These are phyloP conservation scores for Lactarius akahatsu DNA, from an alignment of 768 basidiomycete genomes.

Conservation along the genomic window DNA sequence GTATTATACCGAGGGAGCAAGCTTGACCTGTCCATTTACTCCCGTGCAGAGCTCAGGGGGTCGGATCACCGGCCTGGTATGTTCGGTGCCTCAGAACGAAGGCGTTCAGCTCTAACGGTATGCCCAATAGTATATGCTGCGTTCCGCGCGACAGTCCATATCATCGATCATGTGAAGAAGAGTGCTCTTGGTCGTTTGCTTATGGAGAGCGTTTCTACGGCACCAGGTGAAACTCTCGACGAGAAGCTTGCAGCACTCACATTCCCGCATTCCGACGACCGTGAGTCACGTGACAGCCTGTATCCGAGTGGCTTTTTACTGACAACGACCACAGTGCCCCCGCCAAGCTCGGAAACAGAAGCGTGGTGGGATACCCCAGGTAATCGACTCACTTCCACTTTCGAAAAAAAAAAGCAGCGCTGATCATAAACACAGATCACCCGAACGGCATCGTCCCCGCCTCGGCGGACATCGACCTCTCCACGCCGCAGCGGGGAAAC, in stretches of 20 bases:
- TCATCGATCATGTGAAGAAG: conserved; percentile 76
- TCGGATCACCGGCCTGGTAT: conserved; percentile 95
- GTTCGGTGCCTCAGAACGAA: conserved; percentile 16
- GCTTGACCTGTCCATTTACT: conserved; percentile 76
- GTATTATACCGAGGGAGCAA: conserved; percentile 76
- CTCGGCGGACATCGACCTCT: conserved; percentile 37
- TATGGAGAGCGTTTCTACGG: conserved; percentile 61
- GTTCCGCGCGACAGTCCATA: conserved; percentile 73
- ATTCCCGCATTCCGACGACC: conserved; percentile 46
- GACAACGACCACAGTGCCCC: conserved; percentile 57
- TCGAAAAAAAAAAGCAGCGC: neutral
- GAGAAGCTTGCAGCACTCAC: conserved; percentile 65
- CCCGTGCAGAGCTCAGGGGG: conserved; percentile 78
- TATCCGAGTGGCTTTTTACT: conserved; percentile 6
- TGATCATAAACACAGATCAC: conserved; percentile 43
- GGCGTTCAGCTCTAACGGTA: neutral
- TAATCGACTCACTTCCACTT: conserved; percentile 33
- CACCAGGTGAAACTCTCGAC: conserved; percentile 65
- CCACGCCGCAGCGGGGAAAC: conserved; percentile 41
- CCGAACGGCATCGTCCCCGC: conserved; percentile 56
- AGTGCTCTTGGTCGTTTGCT: conserved; percentile 65
- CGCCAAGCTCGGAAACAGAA: conserved; percentile 72
- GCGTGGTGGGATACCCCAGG: conserved; percentile 82
- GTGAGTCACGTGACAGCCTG: conserved; percentile 41
- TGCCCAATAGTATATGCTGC: conserved; percentile 69